Conservation (phyloP, 345 rosid genomes). For the Lepidium africanum region DNA sequence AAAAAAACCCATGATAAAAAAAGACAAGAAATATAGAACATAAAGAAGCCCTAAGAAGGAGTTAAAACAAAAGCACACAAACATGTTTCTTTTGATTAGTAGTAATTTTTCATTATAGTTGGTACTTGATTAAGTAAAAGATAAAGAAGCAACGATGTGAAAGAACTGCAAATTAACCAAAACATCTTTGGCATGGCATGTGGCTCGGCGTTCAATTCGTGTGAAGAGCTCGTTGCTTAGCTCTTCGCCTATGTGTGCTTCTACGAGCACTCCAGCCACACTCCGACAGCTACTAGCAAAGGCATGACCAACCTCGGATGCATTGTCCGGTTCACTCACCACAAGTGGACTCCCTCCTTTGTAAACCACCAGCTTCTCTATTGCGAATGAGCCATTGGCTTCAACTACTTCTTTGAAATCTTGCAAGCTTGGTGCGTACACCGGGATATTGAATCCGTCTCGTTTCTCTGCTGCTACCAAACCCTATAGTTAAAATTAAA, state of each 20-base stretch:
- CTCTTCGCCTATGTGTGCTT: conserved; percentile 81
- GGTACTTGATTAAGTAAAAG: conserved; percentile 30
- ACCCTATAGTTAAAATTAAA: conserved; percentile 32
- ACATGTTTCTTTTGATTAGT: background rate
- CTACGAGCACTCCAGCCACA: conserved; percentile 80
- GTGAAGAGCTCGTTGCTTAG: conserved; percentile 65
- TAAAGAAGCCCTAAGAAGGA: background rate
- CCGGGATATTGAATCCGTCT: conserved; percentile 85
- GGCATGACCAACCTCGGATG: conserved; percentile 66
- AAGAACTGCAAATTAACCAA: conserved; percentile 72
- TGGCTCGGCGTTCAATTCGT: conserved; percentile 54
- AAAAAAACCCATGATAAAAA: background rate
- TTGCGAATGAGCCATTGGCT: conserved; percentile 56
- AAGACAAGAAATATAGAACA: background rate
- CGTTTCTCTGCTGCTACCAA: conserved; percentile 60
- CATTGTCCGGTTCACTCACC: conserved; percentile 62
- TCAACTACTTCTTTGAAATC: conserved; percentile 85
- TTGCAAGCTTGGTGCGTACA: conserved; percentile 81
- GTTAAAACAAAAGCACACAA: conserved; percentile 6
- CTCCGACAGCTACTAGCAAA: conserved; percentile 70
- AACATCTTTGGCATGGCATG: conserved; percentile 63
- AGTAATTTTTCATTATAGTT: background rate
- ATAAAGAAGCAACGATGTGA: conserved; percentile 82
- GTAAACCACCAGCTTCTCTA: conserved; percentile 72
- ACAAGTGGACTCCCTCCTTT: conserved; percentile 96